Evolutionary conservation across 345 rosid species (phyloP), one percentile per base, ranked within the genome.

Genomic region (Salix exigua): DNA sequence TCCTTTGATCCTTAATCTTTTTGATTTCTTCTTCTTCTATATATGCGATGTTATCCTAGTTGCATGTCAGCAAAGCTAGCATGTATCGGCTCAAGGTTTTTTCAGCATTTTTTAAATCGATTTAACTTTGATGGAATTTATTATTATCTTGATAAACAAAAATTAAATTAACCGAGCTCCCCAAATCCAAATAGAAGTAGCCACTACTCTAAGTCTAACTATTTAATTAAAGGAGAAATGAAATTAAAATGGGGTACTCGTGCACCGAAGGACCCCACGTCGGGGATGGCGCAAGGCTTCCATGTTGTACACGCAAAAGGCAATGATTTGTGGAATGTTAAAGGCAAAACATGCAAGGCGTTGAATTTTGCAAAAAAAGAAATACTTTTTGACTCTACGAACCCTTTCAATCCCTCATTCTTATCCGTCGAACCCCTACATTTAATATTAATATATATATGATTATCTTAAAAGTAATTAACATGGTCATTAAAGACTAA

Each of bases 371-470:
- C 60, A 10, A 37, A 64, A 64, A 26, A 65, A 46, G 23, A 28
- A 71, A 66, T 31, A 51, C 73, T 38, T 58, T 69, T 80, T 76
- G 77, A 80, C 83, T 48, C 71, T 4, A 6, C 7, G 9, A 51
- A 21, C 17, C 48, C 75, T 61, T 73, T 73, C 78, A 64, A 70
- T 63, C 78, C 62, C 1, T 76, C 37, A 33, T 66, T 72, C 74
- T 80, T 72, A 80, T 80, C 77, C 63, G 25, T 55, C 62, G 65
- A 80, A 66, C 26, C 26, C 67, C 28, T 23, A 9, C 18, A 23
- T 9, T n/a, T 2, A 46, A 31, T 9, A 42, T 42, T 44, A 13
- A 31, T 9, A 42, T 42, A 61, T 21, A 4, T 23, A 63, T 31
- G 66, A 70, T n/a, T 60, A 69, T 12, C 17, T n/a, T 25, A 23